Conservation (phyloP, 129 eudicot species). For the Tanacetum coccineum region DNA sequence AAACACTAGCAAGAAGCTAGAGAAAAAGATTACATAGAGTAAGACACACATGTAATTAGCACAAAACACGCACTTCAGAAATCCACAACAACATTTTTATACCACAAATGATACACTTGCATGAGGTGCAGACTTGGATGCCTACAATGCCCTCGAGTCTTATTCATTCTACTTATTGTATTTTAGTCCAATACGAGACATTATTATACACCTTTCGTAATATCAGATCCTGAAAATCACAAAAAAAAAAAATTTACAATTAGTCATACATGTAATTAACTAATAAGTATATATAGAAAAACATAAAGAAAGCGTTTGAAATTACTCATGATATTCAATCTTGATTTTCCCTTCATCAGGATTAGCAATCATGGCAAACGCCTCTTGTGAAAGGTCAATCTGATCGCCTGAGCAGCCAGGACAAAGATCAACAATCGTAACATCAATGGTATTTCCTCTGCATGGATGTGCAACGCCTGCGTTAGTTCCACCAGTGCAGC, state of each 20-base stretch:
- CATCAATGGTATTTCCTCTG: slow-evolving; percentile 22
- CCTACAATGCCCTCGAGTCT: neutral
- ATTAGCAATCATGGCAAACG: slow-evolving; percentile 36
- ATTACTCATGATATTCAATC: slow-evolving; percentile 35
- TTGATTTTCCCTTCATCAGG: slow-evolving; percentile 36
- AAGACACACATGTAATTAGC: too few relatives aligned
- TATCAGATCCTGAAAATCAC: slow-evolving; percentile 21
- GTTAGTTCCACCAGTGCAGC: slow-evolving; percentile 23
- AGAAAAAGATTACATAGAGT: too few relatives aligned
- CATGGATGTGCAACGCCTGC: slow-evolving; percentile 34
- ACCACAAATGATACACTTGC: neutral
- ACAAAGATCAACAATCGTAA: slow-evolving; percentile 44
- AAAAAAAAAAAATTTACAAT: neutral
- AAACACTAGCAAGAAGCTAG: too few relatives aligned
- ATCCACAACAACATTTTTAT: neutral
- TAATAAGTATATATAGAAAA: neutral
- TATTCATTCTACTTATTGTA: neutral
- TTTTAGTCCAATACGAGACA: neutral
- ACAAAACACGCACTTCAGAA: too few relatives aligned
- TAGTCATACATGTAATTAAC: too few relatives aligned
- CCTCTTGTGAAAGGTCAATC: slow-evolving; percentile 46
- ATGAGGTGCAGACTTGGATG: neutral
- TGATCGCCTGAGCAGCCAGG: slow-evolving; percentile 36
- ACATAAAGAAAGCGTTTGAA: neutral
- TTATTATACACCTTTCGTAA: neutral